Evolutionary conservation across 805 yeast genomes (phyloP), one percentile per base, ranked within the genome.

Genomic region (Nakazawaea anatomiae): DNA sequence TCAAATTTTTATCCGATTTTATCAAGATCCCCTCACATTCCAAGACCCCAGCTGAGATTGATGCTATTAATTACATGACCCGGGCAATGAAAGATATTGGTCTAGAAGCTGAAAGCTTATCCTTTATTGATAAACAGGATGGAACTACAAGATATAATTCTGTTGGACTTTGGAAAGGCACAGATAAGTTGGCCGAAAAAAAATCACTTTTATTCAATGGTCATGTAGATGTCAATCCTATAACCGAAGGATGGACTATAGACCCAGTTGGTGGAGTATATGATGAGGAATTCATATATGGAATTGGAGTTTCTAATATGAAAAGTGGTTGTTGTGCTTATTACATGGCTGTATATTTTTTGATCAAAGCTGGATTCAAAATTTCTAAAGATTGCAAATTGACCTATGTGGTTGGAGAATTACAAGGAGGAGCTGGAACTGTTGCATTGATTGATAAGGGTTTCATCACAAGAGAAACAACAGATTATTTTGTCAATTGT

Each of bases 401-500:
- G 48, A 62, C 67, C 4, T 63, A 57, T 47, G 61, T 59, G 9
- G 62, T 59, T 41, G 63, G 63, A 14, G 63, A 59, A 39, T 46
- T 59, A n/a, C 67, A 63, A 53, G 67, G 67, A 14, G 67, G 67
- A 18, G 65, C 60, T 4, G 67, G 67, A n/a, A 63, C 67, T 4
- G 54, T 56, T 14, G 64, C 64, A 11, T 54, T 62, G 42, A 46
- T 63, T n/a, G 58, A 60, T 14, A 57, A 59, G 29, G 47, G 55
- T 3, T 52, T 48, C 5, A 60, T 63, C 43, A 61, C 60, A 39
- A 60, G 55, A 11, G 60, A 58, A 9, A 60, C 57, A 1, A 56
- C 65, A 12, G 67, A 62, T 45, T 58, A 42, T 39, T 63, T 63
- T 44, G 62, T 63, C 49, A 63, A 63, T 47, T 62, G 67, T 50